Evolutionary conservation across 2,329 filamentous ascomycete species (phyloP).

Genomic region (Lasiodiplodia hormozganensis): DNA sequence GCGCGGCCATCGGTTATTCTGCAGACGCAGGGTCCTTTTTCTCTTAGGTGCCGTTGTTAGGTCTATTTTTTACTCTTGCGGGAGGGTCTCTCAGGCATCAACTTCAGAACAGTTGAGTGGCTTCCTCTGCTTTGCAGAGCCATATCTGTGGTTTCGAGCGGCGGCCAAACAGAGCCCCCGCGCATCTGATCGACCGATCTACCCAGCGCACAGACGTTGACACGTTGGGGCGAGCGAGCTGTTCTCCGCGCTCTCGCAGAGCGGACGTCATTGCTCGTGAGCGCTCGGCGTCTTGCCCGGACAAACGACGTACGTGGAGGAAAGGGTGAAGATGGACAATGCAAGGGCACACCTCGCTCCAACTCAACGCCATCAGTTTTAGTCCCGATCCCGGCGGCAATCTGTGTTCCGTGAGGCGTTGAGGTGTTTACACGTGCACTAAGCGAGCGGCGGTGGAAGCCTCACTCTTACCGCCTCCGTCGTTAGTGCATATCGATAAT

Average conservation of each 20-base stretch:
- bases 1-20: background rate
- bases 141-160: too few relatives aligned
- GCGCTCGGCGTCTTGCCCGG: conserved; percentile 60
- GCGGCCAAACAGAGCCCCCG: conserved; percentile 31
- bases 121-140: too few relatives aligned
- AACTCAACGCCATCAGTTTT: too few relatives aligned
- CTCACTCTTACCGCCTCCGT: conserved; percentile 54
- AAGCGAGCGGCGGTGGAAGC: conserved; percentile 48
- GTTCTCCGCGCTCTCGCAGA: conserved; percentile 59
- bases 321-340: background rate
- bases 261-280: conserved; percentile 55
- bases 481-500: conserved; percentile 33
- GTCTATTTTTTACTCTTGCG: background rate
- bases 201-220: conserved; percentile 49
- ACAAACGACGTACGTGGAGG: conserved; percentile 49
- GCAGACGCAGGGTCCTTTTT: background rate
- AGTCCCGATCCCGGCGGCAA: too few relatives aligned
- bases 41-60: too few relatives aligned
- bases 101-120: conserved; percentile 35
- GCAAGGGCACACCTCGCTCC: too few relatives aligned
- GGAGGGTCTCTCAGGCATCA: conserved; percentile 50
- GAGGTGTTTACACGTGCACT: conserved; percentile 58
- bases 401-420: background rate
- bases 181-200: conserved; percentile 20
- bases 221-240: conserved; percentile 53